phyloP scores from a whole-genome alignment of 805 yeast genomes.

The Suhomyces canberraensis region DNA sequence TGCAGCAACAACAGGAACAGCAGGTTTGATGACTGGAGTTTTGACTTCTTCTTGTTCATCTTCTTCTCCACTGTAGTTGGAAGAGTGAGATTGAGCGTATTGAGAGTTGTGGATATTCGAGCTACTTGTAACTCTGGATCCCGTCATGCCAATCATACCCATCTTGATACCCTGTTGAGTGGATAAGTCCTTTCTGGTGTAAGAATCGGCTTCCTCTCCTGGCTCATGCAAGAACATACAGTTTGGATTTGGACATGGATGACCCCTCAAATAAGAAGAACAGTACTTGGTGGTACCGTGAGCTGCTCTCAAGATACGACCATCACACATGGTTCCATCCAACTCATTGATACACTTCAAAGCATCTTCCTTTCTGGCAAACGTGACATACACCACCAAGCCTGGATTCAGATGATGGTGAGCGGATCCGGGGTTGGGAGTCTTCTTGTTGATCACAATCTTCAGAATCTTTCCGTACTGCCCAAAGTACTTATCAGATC shows the following conservation, averaged over 20 bases:
- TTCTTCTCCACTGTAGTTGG: slow-evolving; percentile 10
- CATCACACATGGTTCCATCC: slow-evolving; percentile 91
- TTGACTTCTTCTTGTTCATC: slow-evolving; percentile 8
- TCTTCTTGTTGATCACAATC: slow-evolving; percentile 83
- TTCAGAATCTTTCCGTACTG: slow-evolving; percentile 95
- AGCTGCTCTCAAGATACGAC: slow-evolving; percentile 86
- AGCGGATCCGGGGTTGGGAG: slow-evolving; percentile 41
- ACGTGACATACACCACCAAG: slow-evolving; percentile 93
- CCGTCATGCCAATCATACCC: slow-evolving; percentile 40
- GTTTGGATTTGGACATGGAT: slow-evolving; percentile 95
- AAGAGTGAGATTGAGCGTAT: background rate
- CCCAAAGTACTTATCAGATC: slow-evolving; percentile 94
- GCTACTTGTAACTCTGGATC: slow-evolving; percentile 13
- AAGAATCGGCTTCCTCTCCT: slow-evolving; percentile 98
- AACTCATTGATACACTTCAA: slow-evolving; percentile 88
- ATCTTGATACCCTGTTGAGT: slow-evolving; percentile 68
- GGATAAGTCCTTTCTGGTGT: slow-evolving; percentile 82
- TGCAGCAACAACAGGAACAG: background rate
- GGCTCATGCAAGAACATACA: slow-evolving; percentile 99
- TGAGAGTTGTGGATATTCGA: slow-evolving; percentile 18
- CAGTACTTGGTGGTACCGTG: slow-evolving; percentile 99
- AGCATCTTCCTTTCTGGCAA: slow-evolving; percentile 91
- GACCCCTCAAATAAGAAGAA: slow-evolving; percentile 91
- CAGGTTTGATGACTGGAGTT: slow-evolving; percentile 1
- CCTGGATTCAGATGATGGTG: slow-evolving; percentile 60